phyloP scores from a whole-genome alignment of 768 basidiomycete genomes.

The Calocera viscosa region DNA sequence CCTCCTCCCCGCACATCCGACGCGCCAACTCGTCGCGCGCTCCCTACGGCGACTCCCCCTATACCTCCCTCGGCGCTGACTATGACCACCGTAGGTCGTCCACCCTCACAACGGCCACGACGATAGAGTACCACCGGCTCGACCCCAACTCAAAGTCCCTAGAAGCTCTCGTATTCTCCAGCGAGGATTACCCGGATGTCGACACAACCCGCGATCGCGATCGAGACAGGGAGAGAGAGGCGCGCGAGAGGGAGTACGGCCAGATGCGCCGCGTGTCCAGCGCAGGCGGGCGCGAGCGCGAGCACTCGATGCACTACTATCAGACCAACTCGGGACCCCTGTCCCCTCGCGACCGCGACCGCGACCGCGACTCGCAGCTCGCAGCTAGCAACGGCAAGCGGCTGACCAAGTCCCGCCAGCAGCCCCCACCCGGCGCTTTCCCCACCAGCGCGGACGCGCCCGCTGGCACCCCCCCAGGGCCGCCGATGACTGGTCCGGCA shows the following conservation, averaged over 20 bases:
- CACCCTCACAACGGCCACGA: not conserved
- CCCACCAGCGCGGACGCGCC: not conserved
- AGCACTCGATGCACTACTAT: not conserved
- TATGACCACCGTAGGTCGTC: not conserved
- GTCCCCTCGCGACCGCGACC: not conserved
- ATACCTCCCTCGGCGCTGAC: not conserved
- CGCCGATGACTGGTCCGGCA: no score
- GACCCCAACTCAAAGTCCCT: slow-evolving; percentile 7
- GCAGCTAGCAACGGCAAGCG: not conserved
- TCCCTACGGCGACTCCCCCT: not conserved
- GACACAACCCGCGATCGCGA: not conserved
- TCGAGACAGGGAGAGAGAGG: not conserved
- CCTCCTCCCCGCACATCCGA: not conserved
- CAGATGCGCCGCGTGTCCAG: not conserved
- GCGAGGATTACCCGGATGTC: not conserved
- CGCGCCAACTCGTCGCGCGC: not conserved
- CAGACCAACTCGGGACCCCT: not conserved
- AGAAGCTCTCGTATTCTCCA: slow-evolving; percentile 1
- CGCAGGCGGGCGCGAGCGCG: not conserved
- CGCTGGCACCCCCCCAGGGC: not conserved
- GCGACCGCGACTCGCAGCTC: slow-evolving; percentile 4
- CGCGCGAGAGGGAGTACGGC: not conserved
- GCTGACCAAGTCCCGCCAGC: not conserved
- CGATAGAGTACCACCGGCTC: slow-evolving; percentile 5
- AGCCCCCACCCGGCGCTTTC: not conserved